phyloP scores from a whole-genome alignment of 2,329 filamentous ascomycete species.

The Paracorniculantispora psalliotae region DNA sequence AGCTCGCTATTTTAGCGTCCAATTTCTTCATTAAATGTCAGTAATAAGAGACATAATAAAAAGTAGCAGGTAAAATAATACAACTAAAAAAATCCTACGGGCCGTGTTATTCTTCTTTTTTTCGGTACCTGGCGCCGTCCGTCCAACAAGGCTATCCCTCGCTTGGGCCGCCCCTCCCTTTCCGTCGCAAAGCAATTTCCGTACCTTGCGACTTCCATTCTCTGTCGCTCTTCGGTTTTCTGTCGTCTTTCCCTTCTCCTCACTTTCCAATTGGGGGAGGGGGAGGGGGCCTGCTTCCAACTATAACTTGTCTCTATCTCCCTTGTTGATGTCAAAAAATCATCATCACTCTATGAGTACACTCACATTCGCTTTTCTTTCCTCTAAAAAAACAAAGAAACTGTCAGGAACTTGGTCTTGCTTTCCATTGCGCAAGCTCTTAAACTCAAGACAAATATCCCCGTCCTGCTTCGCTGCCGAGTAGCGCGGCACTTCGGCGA shows the following conservation, averaged over 20 bases:
- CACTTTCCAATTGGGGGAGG: background rate
- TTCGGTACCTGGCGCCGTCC: background rate
- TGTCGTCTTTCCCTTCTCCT: background rate
- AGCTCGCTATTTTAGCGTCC: background rate
- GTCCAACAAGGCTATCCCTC: background rate
- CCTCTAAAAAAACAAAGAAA: background rate
- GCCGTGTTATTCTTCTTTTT: slow-evolving; percentile 2
- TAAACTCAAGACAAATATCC: slow-evolving; percentile 54
- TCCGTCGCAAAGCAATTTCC: slow-evolving; percentile 4
- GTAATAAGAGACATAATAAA: background rate
- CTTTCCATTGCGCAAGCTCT: slow-evolving; percentile 9
- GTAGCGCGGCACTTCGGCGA: slow-evolving; percentile 67
- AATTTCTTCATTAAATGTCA: background rate
- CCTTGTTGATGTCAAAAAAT: background rate
- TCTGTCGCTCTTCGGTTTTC: background rate
- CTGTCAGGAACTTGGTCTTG: background rate
- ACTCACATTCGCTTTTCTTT: background rate
- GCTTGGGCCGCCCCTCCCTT: background rate
- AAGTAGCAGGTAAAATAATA: slow-evolving; percentile 5
- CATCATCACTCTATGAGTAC: background rate
- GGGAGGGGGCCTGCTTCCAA: background rate
- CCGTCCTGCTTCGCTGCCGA: slow-evolving; percentile 56
- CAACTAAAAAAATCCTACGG: background rate
- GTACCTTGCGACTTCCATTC: background rate
- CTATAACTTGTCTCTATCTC: slow-evolving; percentile 1